Conservation (phyloP, 2,329 filamentous ascomycete genomes). For the Paraphoma chrysanthemicola region DNA sequence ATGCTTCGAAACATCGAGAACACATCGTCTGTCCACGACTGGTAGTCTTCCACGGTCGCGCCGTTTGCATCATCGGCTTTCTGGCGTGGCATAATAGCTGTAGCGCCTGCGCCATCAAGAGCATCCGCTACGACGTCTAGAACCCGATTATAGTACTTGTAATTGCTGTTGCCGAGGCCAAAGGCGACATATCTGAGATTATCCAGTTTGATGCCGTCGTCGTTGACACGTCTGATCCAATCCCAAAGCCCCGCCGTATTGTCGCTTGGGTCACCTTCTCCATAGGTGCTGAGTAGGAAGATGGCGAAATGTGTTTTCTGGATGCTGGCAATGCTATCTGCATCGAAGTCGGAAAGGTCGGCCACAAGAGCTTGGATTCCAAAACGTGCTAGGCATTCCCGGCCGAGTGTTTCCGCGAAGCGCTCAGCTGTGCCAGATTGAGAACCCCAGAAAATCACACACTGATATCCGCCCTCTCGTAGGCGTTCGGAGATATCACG, state of each 20-base stretch:
- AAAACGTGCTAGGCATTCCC: conserved; percentile 51
- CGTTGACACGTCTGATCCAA: conserved; percentile 40
- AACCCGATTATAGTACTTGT: conserved; percentile 56
- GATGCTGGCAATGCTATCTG: conserved; percentile 45
- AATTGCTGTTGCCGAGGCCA: conserved; percentile 56
- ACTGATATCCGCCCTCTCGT: conserved; percentile 42
- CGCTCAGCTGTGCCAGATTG: conserved; percentile 57
- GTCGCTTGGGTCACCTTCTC: conserved; percentile 50
- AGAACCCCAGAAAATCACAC: conserved; percentile 58
- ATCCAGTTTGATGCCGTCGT: conserved; percentile 22
- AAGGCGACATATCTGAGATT: conserved; percentile 51
- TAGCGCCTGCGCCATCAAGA: conserved; percentile 44
- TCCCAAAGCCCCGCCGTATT: conserved; percentile 46
- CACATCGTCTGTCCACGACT: conserved; percentile 51
- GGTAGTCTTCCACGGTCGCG: conserved; percentile 53
- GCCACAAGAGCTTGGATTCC: conserved; percentile 51
- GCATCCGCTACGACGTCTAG: conserved; percentile 44
- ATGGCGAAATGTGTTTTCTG: conserved; percentile 36
- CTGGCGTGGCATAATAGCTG: conserved; percentile 39
- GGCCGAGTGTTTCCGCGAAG: conserved; percentile 50
- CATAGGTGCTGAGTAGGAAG: conserved; percentile 49
- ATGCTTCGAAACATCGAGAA: conserved; percentile 43
- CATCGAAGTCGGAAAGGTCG: conserved; percentile 58
- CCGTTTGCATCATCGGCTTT: conserved; percentile 52
- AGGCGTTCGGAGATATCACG: conserved; percentile 57